A percentile compares a stretch with the other conserved stretches of the same genome.
Conservation (phyloP, 768 basidiomycete genomes). For the Mycena rosella region DNA sequence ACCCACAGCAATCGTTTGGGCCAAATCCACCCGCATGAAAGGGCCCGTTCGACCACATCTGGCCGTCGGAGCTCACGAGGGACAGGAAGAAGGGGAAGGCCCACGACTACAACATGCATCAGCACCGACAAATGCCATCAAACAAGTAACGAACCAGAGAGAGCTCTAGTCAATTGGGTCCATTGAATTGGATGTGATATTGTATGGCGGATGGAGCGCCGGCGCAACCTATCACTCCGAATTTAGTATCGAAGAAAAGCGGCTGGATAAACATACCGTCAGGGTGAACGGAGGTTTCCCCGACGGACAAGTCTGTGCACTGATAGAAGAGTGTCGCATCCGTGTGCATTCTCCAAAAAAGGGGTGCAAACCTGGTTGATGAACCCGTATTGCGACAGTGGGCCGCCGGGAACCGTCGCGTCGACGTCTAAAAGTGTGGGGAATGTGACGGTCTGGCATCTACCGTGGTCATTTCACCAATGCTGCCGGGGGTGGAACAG, state of each 20-base stretch:
- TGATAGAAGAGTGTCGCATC: no score
- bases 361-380: constrained; percentile 57
- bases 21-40: constrained; percentile 58
- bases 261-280: constrained; percentile 48
- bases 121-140: background rate
- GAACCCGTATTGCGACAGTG: constrained; percentile 60
- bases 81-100: constrained; percentile 64
- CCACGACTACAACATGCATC: constrained; percentile 48
- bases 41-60: constrained; percentile 64
- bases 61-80: constrained; percentile 59
- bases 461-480: background rate
- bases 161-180: constrained; percentile 54
- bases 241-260: background rate
- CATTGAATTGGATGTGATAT: constrained; percentile 58
- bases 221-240: constrained; percentile 63
- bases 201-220: constrained; percentile 63
- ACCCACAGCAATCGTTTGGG: constrained; percentile 49
- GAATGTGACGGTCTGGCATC: constrained; percentile 56
- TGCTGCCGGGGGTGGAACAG: background rate
- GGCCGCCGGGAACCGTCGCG: constrained; percentile 51
- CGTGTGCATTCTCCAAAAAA: no score
- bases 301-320: constrained; percentile 63
- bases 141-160: constrained; percentile 46
- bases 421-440: constrained; percentile 50
- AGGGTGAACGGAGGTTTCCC: constrained; percentile 64